phyloP scores from a whole-genome alignment of 2,329 filamentous ascomycete species.

The Lojkania enalia region DNA sequence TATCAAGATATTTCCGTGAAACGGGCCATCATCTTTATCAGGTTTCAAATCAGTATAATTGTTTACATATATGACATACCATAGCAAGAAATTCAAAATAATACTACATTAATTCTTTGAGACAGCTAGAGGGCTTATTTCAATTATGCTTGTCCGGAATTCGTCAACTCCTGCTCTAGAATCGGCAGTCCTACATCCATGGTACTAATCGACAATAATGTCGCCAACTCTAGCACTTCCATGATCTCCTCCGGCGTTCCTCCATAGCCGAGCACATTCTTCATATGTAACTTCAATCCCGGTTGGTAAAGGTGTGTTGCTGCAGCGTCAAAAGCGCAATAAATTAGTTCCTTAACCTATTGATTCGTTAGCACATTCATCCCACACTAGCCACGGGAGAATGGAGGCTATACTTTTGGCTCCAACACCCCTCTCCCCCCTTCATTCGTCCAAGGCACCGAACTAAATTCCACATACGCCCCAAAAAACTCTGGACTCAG shows the following conservation, averaged over 20 bases:
- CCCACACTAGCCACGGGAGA: not conserved
- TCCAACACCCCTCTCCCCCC: conserved; percentile 42
- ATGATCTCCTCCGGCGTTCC: conserved; percentile 53
- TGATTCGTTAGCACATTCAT: not conserved
- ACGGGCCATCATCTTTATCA: too few relatives aligned
- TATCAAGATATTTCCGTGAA: too few relatives aligned
- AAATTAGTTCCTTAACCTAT: conserved; percentile 51
- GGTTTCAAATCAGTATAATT: too few relatives aligned
- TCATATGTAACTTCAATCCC: conserved; percentile 54
- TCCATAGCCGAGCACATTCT: conserved; percentile 52
- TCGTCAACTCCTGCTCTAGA: conserved; percentile 27
- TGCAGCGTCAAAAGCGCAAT: conserved; percentile 54
- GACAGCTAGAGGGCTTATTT: not conserved
- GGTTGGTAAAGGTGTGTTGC: conserved; percentile 54
- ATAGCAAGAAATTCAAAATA: not conserved
- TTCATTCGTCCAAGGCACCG: conserved; percentile 46
- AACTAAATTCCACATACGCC: conserved; percentile 52
- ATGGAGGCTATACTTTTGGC: conserved; percentile 48
- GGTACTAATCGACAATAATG: conserved; percentile 36
- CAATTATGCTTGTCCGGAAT: conserved; percentile 1
- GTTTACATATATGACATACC: too few relatives aligned
- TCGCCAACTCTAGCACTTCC: conserved; percentile 53
- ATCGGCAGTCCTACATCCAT: conserved; percentile 31
- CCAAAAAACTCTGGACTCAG: conserved; percentile 54
- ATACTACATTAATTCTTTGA: not conserved